Evolutionary conservation across 371 early-diverging fungal species (phyloP).

Genomic region (Mortierella sp.): DNA sequence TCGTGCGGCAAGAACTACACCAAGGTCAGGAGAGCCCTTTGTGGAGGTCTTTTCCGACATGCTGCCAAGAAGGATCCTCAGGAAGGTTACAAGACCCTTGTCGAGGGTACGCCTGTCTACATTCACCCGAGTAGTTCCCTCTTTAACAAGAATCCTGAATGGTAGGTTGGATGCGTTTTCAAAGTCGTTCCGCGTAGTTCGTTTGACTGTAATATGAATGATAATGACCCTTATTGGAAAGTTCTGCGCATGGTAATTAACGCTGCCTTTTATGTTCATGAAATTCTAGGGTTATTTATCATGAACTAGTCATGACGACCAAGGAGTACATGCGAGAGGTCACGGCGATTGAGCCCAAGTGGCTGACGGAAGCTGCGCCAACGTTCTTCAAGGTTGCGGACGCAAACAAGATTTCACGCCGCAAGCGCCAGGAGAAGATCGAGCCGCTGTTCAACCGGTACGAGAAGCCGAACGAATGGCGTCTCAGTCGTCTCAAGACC

Average conservation of each 20-base stretch:
- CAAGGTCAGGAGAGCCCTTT: constrained; percentile 90
- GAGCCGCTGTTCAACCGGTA: constrained; percentile 94
- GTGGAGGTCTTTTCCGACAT: constrained; percentile 95
- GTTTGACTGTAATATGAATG: neutral
- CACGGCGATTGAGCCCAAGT: constrained; percentile 96
- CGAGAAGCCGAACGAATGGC: constrained; percentile 92
- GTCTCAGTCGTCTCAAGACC: constrained; percentile 83
- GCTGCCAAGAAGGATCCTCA: constrained; percentile 98
- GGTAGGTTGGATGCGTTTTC: constrained; percentile 61
- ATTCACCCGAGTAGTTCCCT: constrained; percentile 96
- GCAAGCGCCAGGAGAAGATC: constrained; percentile 91
- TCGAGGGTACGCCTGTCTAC: constrained; percentile 97
- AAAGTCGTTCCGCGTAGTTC: neutral
- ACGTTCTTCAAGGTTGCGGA: constrained; percentile 96
- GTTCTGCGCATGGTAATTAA: neutral
- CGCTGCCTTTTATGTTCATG: neutral
- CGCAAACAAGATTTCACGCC: constrained; percentile 91
- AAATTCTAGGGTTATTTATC: constrained; percentile 90
- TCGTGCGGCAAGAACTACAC: constrained; percentile 94
- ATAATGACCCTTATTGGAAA: neutral
- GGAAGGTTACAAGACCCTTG: constrained; percentile 97
- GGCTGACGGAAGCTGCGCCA: constrained; percentile 98
- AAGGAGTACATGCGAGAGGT: constrained; percentile 99
- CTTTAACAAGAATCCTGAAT: constrained; percentile 97
- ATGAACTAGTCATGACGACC: constrained; percentile 96